Evolutionary conservation across 2,329 filamentous ascomycete genomes (phyloP), one percentile per base, ranked within the genome.

Genomic region (Beauveria sp.): DNA sequence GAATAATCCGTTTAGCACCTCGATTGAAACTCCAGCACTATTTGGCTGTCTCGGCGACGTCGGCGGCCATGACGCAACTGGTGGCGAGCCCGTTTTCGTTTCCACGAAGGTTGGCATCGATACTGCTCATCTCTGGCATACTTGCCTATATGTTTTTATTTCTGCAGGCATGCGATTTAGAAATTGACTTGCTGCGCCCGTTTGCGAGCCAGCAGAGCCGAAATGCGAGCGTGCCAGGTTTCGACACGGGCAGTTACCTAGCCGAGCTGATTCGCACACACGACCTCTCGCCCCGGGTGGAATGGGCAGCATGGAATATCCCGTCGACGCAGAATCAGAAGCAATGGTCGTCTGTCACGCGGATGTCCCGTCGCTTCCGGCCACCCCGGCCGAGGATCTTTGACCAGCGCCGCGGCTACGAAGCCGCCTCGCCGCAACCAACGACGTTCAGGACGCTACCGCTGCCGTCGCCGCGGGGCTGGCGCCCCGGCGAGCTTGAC

Each of bases 381-480:
- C 59, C 59, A 5, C 46, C 7, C 30, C 44, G 18, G 20, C 18
- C 46, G 3, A 4, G 20, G 3, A 8, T 61, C 3, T 56, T 61
- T 20, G 59, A 61, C 46, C 26, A 24, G 22, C 57, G 41, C 48
- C 22, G 18, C 28, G 16, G 41, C 18, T 14, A 37, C 8, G 20
- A 26, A 37, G 22, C 16, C 40, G 14, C n/a, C n/a, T 54, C 50
- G 16, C 9, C 41, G 16, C 26, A 41, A 14, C 47, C 16, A 10
- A 30, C 16, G n/a, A 12, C 43, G 9, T 52, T 52, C n/a, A 10
- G 24, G 16, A 70, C 18, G 70, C 70, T 14, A 64, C 67, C 20
- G 67, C 65, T 79, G 48, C 69, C 74, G 3, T 65, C 75, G 14
- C 67, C 70, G 5, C 61, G 62, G 28, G 72, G 73, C 16, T 64